Evolutionary conservation across 2,329 filamentous ascomycete species (phyloP), one percentile per base, ranked within the genome.

Genomic region (Exophiala phaeomuriformis): DNA sequence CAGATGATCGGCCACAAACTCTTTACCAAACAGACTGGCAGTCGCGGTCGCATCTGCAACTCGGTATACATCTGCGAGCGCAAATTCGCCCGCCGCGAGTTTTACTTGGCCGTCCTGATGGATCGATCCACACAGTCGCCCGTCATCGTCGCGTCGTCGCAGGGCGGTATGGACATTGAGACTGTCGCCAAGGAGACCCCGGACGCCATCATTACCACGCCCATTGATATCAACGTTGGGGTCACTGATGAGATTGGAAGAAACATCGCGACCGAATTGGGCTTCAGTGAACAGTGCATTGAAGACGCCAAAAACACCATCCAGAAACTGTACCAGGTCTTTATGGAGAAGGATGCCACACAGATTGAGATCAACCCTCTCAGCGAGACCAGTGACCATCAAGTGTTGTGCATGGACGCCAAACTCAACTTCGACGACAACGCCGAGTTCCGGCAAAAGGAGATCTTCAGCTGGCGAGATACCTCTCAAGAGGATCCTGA

Each of bases 1-100:
- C 90, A 98, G 79, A 98, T 98, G 93, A 97, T 98, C 75, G 93
- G 93, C 70, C 91, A 98, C 79, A 96, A 96, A 77, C 89, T 98
- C 75, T 83, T 98, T 76, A 98, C 93, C 74, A 98, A 98, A 84
- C 93, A 98, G 80, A 98, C 93, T 55, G 93, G 93, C 72, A 88
- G 91, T 65, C 82, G 75, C 65, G 93, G 93, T 69, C 89, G 93
- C 72, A 83, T 95, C 71, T 98, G 93, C 82, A 97, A 88, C 75
- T 82, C 90, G 61, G 93, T 98, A 71, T 97, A 95, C 80, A 97
- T 98, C 71, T 95, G 91, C 77, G 93, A 98, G 82, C 90, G 93
- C 81, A 98, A 98, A 80, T 98, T 96, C 69, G 93, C 93, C 66
- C 90, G 93, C 64, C 86, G 93, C 70, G 93, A 98, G 76, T 98